A percentile compares a stretch with the other conserved stretches of the same genome.
Evolutionary conservation across 1,139 yeast genomes (phyloP).

Genomic region (Debaryomycetaceae sp.): DNA sequence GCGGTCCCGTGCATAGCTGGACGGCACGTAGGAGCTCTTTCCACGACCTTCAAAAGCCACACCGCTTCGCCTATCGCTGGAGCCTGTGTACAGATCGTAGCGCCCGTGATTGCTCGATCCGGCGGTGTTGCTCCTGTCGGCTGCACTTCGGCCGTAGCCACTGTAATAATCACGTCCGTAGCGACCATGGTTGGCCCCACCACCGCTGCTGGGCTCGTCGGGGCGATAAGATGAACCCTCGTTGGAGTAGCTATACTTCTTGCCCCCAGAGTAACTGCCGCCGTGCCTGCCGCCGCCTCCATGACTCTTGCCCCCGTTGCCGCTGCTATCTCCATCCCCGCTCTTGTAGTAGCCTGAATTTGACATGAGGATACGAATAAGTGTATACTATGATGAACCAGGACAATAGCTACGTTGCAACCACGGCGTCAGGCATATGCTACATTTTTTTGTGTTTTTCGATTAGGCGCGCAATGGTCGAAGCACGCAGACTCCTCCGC

Average conservation of each 20-base stretch:
- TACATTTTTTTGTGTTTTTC: no score
- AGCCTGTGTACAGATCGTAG: constrained; percentile 4
- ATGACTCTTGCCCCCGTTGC: constrained; percentile 4
- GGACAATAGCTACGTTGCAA: no score
- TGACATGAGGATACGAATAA: no score
- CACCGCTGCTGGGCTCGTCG: constrained; percentile 4
- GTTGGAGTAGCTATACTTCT: constrained; percentile 4
- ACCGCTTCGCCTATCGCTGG: constrained; percentile 2
- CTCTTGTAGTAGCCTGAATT: constrained; percentile 8
- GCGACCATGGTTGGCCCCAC: constrained; percentile 1
- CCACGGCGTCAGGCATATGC: no score
- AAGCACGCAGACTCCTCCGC: no score
- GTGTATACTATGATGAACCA: no score
- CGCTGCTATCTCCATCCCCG: constrained; percentile 4
- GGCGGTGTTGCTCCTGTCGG: background rate
- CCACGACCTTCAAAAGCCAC: background rate
- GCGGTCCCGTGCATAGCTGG: constrained; percentile 4
- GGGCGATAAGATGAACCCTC: constrained; percentile 8
- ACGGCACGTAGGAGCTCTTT: constrained; percentile 5
- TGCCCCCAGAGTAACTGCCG: constrained; percentile 4
- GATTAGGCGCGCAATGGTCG: no score
- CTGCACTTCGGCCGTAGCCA: constrained; percentile 2
- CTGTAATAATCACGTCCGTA: background rate
- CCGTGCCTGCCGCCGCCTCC: constrained; percentile 6
- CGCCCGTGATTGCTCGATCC: constrained; percentile 3